Evolutionary conservation across 495 filamentous ascomycete species (phyloP), one percentile per base, ranked within the genome.

Genomic region (Immersiella caudata): DNA sequence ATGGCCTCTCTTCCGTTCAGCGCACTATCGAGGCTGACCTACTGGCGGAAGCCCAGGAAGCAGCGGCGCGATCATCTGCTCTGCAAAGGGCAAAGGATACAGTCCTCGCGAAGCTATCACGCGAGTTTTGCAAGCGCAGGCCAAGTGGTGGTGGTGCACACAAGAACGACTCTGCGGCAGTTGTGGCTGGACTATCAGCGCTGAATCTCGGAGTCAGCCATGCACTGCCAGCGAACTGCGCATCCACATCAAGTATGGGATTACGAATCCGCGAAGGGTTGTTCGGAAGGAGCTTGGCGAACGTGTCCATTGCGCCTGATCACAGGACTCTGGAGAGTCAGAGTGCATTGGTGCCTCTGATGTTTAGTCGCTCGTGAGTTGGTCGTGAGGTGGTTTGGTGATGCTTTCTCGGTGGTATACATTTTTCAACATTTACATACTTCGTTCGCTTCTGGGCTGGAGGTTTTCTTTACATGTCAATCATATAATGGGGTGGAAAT

Each of bases 281-380:
- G 46, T 82, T 81, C 65, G 80, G 80, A 49, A 71, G 73, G 69
- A 79, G 76, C 57, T 58, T 73, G 52, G 70, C 70, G 6, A 72
- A 67, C n/a, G 72, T 75, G 22, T 60, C 26, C 26, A 21, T 26
- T 29, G 63, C 61, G 21, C 67, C 72, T 35, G 74, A 81, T 55
- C 73, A 78, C 46, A 65, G 76, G 60, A 78, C 79, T 56, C 67
- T 83, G 70, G 79, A 78, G 20, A 73, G 74, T 49, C 71, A 79
- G 71, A 79, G 78, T 55, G 75, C 73, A 27, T 54, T 81, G 68
- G 84, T 85, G 60, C 84, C 84, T 67, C 74, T 86, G 63, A 79
- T 86, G 70, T 84, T 85, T 64, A 84, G 80, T 75, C 78, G 83
- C 65, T 71, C 73, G 26, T 68, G 11, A 29, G 26, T 63, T 7